Percentiles rank a stretch among this genome's conserved stretches.
These are phyloP conservation scores for Mortierella sp. DNA, from an alignment of 371 early-diverging fungal genomes.

Conservation along the genomic window DNA sequence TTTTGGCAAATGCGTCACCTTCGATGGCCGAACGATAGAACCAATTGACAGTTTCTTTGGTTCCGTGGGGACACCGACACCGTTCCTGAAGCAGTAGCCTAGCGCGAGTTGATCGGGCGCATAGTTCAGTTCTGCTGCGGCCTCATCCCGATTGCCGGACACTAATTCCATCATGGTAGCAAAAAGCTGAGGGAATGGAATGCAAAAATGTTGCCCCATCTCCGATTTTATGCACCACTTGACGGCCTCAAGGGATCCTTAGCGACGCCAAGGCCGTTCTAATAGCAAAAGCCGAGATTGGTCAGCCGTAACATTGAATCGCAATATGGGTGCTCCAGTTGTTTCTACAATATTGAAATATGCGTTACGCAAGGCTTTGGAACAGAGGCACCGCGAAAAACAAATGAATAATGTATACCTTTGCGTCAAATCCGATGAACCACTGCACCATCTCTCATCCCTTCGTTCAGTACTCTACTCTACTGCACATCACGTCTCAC, in stretches of 20 bases:
- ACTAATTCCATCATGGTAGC: constrained; percentile 91
- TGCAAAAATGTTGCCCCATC: constrained; percentile 82
- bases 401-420: too few relatives aligned
- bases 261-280: constrained; percentile 82
- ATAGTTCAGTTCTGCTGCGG: constrained; percentile 83
- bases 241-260: constrained; percentile 65
- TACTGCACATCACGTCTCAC: too few relatives aligned
- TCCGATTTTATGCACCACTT: constrained; percentile 81
- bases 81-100: constrained; percentile 86
- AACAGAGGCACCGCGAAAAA: too few relatives aligned
- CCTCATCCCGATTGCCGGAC: constrained; percentile 78
- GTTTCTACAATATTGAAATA: too few relatives aligned
- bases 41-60: constrained; percentile 77
- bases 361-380: too few relatives aligned
- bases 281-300: constrained; percentile 85
- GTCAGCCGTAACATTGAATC: too few relatives aligned
- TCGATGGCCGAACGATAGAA: constrained; percentile 70
- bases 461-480: too few relatives aligned
- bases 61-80: constrained; percentile 79
- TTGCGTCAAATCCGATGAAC: too few relatives aligned
- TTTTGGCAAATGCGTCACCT: constrained; percentile 88
- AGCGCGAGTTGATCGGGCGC: constrained; percentile 79
- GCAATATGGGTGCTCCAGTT: too few relatives aligned
- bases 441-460: too few relatives aligned
- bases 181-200: constrained; percentile 84